Conservation (phyloP, 495 filamentous ascomycete genomes). For the Penicillium dipodomyicola region DNA sequence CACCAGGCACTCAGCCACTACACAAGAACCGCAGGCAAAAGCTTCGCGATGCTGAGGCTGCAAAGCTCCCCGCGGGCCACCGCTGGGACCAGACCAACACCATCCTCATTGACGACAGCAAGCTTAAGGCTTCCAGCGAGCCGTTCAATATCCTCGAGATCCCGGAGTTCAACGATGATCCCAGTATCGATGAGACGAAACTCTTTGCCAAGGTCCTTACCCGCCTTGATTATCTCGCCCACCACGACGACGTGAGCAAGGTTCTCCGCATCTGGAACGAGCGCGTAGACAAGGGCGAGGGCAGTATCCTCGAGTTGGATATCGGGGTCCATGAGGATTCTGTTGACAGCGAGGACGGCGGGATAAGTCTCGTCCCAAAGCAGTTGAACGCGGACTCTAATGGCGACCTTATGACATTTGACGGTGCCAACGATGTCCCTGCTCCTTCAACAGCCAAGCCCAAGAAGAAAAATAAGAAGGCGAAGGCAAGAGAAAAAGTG, state of each 20-base stretch:
- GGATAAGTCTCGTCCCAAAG: conserved; percentile 9
- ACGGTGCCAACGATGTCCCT: neutral
- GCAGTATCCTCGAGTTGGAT: conserved; percentile 29
- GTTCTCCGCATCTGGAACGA: conserved; percentile 33
- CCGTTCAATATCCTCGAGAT: conserved; percentile 80
- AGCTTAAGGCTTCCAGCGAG: conserved; percentile 73
- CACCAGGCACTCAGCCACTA: neutral
- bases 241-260: conserved; percentile 43
- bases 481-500: conserved; percentile 23
- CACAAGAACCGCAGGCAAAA: neutral
- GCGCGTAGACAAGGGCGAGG: conserved; percentile 8
- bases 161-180: conserved; percentile 61
- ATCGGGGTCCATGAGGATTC: conserved; percentile 5
- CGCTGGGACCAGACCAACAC: conserved; percentile 84
- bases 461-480: conserved; percentile 16
- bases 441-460: neutral
- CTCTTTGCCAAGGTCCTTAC: conserved; percentile 36
- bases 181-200: conserved; percentile 26
- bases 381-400: neutral
- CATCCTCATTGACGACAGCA: conserved; percentile 81
- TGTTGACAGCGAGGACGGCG: conserved; percentile 20
- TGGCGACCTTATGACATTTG: neutral
- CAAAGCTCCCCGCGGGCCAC: conserved; percentile 5
- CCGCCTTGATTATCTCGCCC: conserved; percentile 33
- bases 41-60: neutral